These are phyloP conservation scores for Colletotrichum chlorophyti DNA, from an alignment of 2,329 filamentous ascomycete species.

Conservation along the genomic window DNA sequence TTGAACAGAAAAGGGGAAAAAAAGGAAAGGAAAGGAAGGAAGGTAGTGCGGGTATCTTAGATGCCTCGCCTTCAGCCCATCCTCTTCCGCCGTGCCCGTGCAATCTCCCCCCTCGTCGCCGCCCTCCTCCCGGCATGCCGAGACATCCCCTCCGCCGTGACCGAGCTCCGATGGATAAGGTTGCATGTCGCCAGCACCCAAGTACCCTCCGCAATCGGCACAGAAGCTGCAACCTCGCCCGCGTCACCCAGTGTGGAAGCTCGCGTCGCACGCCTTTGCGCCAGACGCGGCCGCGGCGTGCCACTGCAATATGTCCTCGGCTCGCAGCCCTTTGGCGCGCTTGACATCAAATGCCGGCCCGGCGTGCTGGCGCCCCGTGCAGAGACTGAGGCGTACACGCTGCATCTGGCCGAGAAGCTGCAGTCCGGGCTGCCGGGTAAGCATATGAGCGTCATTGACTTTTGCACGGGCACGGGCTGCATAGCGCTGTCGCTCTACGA, in stretches of 20 bases:
- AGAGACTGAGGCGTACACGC: conserved; percentile 75
- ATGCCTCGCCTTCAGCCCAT: conserved; percentile 71
- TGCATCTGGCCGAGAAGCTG: conserved; percentile 57
- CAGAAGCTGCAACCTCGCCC: conserved; percentile 12
- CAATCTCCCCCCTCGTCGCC: conserved; percentile 62
- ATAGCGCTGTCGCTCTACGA: conserved; percentile 80
- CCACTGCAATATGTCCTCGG: conserved; percentile 92
- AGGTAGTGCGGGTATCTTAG: not conserved
- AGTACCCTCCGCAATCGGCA: not conserved
- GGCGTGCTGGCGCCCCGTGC: conserved; percentile 88
- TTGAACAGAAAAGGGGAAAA: no score
- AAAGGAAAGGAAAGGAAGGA: no score
- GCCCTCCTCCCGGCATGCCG: conserved; percentile 69
- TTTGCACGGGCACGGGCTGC: conserved; percentile 92
- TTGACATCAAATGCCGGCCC: conserved; percentile 78
- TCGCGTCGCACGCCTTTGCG: conserved; percentile 47
- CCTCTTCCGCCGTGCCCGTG: conserved; percentile 60
- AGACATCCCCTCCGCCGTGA: conserved; percentile 66
- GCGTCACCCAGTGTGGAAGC: not conserved
- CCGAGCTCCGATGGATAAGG: conserved; percentile 77
- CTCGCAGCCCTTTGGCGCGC: conserved; percentile 82
- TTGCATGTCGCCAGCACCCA: conserved; percentile 58
- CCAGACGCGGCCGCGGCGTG: conserved; percentile 63
- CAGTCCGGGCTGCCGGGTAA: conserved; percentile 32
- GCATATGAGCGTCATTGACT: conserved; percentile 72